These are phyloP conservation scores for Sordariomycetes sp. DNA, from an alignment of 2,329 filamentous ascomycete genomes.

Conservation along the genomic window DNA sequence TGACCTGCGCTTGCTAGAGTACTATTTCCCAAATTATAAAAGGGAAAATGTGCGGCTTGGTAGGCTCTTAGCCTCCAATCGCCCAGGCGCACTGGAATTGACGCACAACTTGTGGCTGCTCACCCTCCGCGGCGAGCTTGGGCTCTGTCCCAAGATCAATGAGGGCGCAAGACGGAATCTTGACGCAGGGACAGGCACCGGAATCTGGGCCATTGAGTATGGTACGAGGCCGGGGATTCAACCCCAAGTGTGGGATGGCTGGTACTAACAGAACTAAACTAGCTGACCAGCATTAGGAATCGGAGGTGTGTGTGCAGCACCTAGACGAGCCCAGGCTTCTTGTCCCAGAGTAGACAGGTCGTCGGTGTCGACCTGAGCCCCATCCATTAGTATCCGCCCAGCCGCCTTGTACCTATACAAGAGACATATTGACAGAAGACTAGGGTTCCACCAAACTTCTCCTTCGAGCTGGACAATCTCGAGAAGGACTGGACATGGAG, in stretches of 20 bases:
- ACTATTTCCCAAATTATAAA: slow-evolving; percentile 9
- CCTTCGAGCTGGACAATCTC: slow-evolving; percentile 50
- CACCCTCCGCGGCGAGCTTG: slow-evolving; percentile 12
- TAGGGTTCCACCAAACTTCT: slow-evolving; percentile 41
- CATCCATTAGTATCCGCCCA: slow-evolving; percentile 18
- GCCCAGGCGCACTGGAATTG: neutral
- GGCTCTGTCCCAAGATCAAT: slow-evolving; percentile 9
- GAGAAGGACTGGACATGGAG: slow-evolving; percentile 34
- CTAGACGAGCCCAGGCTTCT: neutral
- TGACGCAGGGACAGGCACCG: slow-evolving; percentile 18
- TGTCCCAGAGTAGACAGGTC: neutral
- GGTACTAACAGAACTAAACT: neutral
- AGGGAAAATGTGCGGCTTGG: slow-evolving; percentile 8
- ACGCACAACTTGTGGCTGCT: slow-evolving; percentile 10
- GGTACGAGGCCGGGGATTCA: neutral
- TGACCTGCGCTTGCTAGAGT: slow-evolving; percentile 5
- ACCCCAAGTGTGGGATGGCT: neutral
- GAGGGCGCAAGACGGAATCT: slow-evolving; percentile 11
- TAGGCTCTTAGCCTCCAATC: neutral
- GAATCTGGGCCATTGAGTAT: slow-evolving; percentile 19
- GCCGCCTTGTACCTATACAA: neutral
- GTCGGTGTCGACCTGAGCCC: slow-evolving; percentile 27
- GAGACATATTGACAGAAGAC: neutral
- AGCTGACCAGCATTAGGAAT: slow-evolving; percentile 13
- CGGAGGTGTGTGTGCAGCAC: slow-evolving; percentile 15